Base-by-base conservation (phyloP, 140 eudicot genomes). In the Oenanthe javanica region DNA sequence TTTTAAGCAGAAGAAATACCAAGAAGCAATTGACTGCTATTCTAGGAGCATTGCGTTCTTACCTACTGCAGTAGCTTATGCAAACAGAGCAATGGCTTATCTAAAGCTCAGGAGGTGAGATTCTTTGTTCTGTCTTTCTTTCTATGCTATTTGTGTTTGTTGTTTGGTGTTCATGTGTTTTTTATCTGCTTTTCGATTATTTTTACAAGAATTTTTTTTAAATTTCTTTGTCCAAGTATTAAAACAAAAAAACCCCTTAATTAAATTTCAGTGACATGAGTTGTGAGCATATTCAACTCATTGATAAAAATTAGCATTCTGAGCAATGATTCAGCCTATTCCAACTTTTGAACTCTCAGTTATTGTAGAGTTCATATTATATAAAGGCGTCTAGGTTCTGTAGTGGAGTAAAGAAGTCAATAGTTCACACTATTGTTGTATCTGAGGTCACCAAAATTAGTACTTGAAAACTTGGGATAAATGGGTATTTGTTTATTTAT, bases 21-120 rank as follows among this genome's bases (percentile, higher is more conserved):
- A 92, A 84, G 97, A 92, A 81, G 99, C 99, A 66, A 85, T 92
- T 67, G 97, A 90, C 71, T 95, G 99, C 84, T 95, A 95, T 80
- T 92, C 97, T 70, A 89, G 97, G 86, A 95, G 99, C 87, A 90
- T 95, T 84, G 99, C 97, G 40, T 72, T 95, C 36, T 95, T 96
- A 49, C 99, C 99, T 72, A 95, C 97, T 77, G 97, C 97, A 71
- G 99, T 95, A 82, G 90, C 97, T 73, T 91, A 95, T 87, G 99
- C 99, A 70, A 95, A 95, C 81, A 91, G 99, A 78, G 99, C 97
- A 88, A 95, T 95, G 99, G 97, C 99, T 49, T 92, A 89, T 82
- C 89, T 95, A 64, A 95, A 92, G 87, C 86, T 95, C 45, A 91
- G 84, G 79, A 92, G 97, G 99, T 84, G 83, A 79, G 85, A 49